phyloP scores from a whole-genome alignment of 164 flowering plant species.

The Piper longum region DNA sequence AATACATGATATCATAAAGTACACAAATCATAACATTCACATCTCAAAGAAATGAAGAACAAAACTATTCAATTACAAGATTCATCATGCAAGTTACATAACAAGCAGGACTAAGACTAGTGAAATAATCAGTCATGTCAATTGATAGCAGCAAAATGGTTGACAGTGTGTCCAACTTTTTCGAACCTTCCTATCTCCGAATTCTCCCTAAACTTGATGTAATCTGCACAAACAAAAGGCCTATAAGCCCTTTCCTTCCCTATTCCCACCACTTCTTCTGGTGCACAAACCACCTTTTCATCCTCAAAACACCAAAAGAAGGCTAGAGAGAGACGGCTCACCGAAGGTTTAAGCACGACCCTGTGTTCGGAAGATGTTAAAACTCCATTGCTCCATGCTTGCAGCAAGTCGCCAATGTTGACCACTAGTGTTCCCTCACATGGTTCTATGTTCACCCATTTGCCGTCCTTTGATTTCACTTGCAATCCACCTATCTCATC shows the following conservation, averaged over 20 bases:
- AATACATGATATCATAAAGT: no score
- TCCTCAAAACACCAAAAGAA: constrained; percentile 70
- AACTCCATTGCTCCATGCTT: constrained; percentile 90
- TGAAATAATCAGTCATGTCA: no score
- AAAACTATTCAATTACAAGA: no score
- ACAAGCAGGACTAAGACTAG: no score
- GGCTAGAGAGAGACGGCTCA: constrained; percentile 52
- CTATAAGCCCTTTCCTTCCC: constrained; percentile 36
- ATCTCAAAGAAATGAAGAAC: no score
- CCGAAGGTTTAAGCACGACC: constrained; percentile 35
- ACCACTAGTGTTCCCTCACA: constrained; percentile 56
- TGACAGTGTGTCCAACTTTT: constrained; percentile 68
- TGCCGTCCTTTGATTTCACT: constrained; percentile 60
- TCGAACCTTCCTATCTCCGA: constrained; percentile 65
- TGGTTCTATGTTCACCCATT: constrained; percentile 67
- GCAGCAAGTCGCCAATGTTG: constrained; percentile 77
- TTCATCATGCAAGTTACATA: no score
- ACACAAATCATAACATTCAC: no score
- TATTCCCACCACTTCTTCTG: constrained; percentile 61
- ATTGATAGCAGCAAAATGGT: constrained; percentile 45
- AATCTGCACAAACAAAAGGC: constrained; percentile 57
- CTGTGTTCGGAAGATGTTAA: constrained; percentile 77
- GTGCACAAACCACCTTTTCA: constrained; percentile 25
- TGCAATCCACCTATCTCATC: constrained; percentile 80
- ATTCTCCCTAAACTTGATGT: constrained; percentile 57